These are phyloP conservation scores for Zizania latifolia DNA, from an alignment of 176 grass and related monocot species.

Conservation along the genomic window DNA sequence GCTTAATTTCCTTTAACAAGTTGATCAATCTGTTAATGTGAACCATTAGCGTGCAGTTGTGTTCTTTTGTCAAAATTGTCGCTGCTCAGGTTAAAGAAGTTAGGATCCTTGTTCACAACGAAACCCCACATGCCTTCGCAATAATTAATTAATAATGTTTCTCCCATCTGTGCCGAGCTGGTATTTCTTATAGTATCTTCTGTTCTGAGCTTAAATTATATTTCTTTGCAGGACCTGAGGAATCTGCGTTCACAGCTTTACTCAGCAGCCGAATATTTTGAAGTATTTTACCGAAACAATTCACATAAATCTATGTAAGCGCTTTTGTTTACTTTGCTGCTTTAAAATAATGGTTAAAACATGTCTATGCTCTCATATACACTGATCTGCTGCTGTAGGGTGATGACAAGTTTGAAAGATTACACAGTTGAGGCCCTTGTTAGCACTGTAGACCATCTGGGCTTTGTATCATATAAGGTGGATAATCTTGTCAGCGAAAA, in stretches of 20 bases:
- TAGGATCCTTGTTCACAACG: slow-evolving; percentile 33
- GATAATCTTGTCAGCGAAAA: slow-evolving; percentile 79
- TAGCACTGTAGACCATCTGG: slow-evolving; percentile 81
- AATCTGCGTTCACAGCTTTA: slow-evolving; percentile 88
- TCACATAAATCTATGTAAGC: slow-evolving; percentile 65
- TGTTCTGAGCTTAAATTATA: slow-evolving; percentile 32
- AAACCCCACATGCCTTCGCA: slow-evolving; percentile 30
- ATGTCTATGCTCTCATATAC: slow-evolving; percentile 7
- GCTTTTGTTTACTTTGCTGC: slow-evolving; percentile 18
- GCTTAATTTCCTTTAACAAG: neutral
- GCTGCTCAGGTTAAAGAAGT: slow-evolving; percentile 20
- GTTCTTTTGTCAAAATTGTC: slow-evolving; percentile 31
- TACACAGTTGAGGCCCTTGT: slow-evolving; percentile 80
- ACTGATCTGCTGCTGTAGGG: slow-evolving; percentile 43
- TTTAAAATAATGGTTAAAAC: neutral
- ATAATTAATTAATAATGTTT: slow-evolving; percentile 34
- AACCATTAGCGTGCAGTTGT: slow-evolving; percentile 3
- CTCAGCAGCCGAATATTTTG: slow-evolving; percentile 93
- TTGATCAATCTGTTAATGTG: slow-evolving; percentile 20
- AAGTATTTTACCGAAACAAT: slow-evolving; percentile 79
- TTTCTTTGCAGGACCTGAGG: slow-evolving; percentile 79
- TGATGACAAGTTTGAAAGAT: slow-evolving; percentile 81
- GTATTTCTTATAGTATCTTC: slow-evolving; percentile 42
- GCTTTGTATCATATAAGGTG: slow-evolving; percentile 90
- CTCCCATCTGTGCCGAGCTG: slow-evolving; percentile 10